Evolutionary conservation across 2,329 filamentous ascomycete species (phyloP).

Genomic region (Aspergillus alliaceus): DNA sequence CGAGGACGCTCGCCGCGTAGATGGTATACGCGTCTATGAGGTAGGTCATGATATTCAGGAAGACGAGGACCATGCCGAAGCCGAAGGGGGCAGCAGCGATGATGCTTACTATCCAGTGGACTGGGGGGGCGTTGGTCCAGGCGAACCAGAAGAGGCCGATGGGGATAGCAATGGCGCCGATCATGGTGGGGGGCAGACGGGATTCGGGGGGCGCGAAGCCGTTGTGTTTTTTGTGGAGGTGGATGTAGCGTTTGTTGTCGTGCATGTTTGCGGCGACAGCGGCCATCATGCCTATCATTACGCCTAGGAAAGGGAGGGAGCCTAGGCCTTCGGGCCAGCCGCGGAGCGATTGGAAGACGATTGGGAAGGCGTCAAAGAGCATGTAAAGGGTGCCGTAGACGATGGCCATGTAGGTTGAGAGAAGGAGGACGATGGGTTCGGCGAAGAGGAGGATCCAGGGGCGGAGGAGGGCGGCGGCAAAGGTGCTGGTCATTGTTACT

Average conservation of each 20-base stretch:
- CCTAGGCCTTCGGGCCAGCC: slow-evolving; percentile 31
- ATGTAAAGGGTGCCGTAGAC: slow-evolving; percentile 32
- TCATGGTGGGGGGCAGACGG: slow-evolving; percentile 27
- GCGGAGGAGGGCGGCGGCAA: slow-evolving; percentile 26
- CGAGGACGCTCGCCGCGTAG: slow-evolving; percentile 36
- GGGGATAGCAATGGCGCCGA: slow-evolving; percentile 26
- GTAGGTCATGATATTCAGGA: slow-evolving; percentile 35
- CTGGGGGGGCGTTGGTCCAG: slow-evolving; percentile 33
- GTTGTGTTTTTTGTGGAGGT: slow-evolving; percentile 13
- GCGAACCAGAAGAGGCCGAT: slow-evolving; percentile 35
- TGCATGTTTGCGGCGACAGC: slow-evolving; percentile 20
- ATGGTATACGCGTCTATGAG: slow-evolving; percentile 39
- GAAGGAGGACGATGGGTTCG: slow-evolving; percentile 33
- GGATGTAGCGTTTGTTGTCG: slow-evolving; percentile 28
- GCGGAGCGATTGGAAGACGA: slow-evolving; percentile 28
- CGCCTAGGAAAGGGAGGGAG: slow-evolving; percentile 29
- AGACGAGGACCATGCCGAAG: slow-evolving; percentile 35
- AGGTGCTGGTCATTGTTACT: slow-evolving; percentile 18
- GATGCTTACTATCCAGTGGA: slow-evolving; percentile 34
- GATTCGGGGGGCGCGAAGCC: slow-evolving; percentile 27
- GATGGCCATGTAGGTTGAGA: slow-evolving; percentile 32
- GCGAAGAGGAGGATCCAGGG: slow-evolving; percentile 31
- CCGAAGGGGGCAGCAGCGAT: slow-evolving; percentile 32
- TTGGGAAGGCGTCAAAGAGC: slow-evolving; percentile 32
- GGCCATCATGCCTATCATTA: slow-evolving; percentile 32